Evolutionary conservation across 2,329 filamentous ascomycete genomes (phyloP).

Genomic region (Simplicillium aogashimaense): DNA sequence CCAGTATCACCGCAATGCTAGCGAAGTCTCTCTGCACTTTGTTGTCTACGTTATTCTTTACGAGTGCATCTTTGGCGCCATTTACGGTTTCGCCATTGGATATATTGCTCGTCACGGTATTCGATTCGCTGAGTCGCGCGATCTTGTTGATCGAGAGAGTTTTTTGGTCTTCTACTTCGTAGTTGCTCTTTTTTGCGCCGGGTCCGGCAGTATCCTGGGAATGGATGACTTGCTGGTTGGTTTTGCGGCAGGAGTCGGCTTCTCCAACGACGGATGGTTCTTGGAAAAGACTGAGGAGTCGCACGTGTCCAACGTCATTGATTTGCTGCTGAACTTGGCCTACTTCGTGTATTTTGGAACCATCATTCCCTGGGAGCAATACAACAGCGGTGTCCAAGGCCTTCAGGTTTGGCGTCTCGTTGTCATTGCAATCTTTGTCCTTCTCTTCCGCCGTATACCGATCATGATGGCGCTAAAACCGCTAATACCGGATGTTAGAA

Average conservation of each 20-base stretch:
- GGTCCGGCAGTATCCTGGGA: slow-evolving; percentile 82
- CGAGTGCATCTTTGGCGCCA: slow-evolving; percentile 85
- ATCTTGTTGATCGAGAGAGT: slow-evolving; percentile 89
- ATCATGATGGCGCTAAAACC: slow-evolving; percentile 90
- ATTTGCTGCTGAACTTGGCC: slow-evolving; percentile 88
- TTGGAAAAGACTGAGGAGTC: slow-evolving; percentile 96
- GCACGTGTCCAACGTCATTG: slow-evolving; percentile 98
- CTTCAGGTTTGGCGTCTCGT: slow-evolving; percentile 80
- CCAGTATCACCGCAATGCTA: slow-evolving; percentile 61
- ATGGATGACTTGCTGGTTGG: slow-evolving; percentile 91
- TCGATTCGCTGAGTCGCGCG: slow-evolving; percentile 72
- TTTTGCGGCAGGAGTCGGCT: slow-evolving; percentile 93
- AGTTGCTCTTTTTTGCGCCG: slow-evolving; percentile 88
- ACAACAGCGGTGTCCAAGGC: slow-evolving; percentile 65
- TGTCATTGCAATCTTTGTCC: slow-evolving; percentile 87
- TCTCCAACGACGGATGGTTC: slow-evolving; percentile 99
- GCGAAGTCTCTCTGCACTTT: slow-evolving; percentile 72
- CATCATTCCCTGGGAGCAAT: slow-evolving; percentile 93
- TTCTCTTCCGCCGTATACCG: slow-evolving; percentile 91
- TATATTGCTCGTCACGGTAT: slow-evolving; percentile 88
- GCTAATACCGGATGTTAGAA: slow-evolving; percentile 92
- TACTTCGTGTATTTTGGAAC: slow-evolving; percentile 98
- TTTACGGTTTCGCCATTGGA: slow-evolving; percentile 80
- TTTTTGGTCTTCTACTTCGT: slow-evolving; percentile 99
- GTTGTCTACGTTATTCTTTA: slow-evolving; percentile 85